Evolutionary conservation across 345 rosid species (phyloP), one percentile per base, ranked within the genome.

Genomic region (Geranium brycei): DNA sequence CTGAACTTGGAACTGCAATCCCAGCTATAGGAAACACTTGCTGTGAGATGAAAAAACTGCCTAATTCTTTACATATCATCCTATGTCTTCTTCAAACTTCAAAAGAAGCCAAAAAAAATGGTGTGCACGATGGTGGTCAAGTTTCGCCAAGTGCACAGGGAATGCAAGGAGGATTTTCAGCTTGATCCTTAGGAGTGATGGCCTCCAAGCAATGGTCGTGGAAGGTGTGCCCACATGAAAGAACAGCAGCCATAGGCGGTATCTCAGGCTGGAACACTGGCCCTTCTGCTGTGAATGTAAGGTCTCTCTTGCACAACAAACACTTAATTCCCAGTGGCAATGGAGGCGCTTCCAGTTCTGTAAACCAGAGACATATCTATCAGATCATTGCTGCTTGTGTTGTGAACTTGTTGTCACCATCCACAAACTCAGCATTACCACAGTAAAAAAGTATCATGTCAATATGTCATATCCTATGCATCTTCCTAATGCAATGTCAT

Each of bases 181-280:
- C 55, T 15, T 62, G 51, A 15, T 72, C 78, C 62, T 71, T 31
- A 7, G 79, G 74, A 47, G 77, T 70, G 17, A 64, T 61, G 62
- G 19, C 55, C n/a, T 69, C 57, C 72, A 80, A 63, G 73, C 85
- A 83, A 62, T 55, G 40, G 31, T 59, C 65, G 51, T 83, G 87
- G 63, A 80, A 80, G 16, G 69, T 51, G 73, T 83, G 85, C 17
- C 83, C 80, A 28, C 87, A 83, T 5, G 79, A 58, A 19, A 83
- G 78, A 51, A 83, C 76, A 16, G 87, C 78, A 18, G 58, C 68
- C 4, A 63, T 47, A 6, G 81, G 77, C 41, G 61, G 75, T 66
- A 19, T 19, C 15, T 70, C 19, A n/a, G 73, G 73, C 38, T 51
- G 57, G 0, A 30, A 8, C 58, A 75, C 64, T n/a, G 75, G 76